phyloP scores from a whole-genome alignment of 306 rosid genomes.

The Castanea sativa region DNA sequence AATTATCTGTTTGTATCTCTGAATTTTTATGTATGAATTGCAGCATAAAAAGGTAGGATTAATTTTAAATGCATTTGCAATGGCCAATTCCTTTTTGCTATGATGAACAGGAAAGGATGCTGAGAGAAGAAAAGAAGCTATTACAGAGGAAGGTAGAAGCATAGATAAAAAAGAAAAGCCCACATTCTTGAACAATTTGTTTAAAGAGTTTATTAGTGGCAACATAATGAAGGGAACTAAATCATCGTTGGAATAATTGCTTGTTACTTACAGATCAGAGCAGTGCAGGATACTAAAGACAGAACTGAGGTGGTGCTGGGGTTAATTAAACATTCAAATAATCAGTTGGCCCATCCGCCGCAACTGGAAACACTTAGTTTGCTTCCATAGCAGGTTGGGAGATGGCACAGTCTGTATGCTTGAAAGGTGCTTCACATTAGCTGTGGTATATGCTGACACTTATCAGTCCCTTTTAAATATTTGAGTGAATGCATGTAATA shows the following conservation, averaged over 20 bases:
- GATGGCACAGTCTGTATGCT: not conserved
- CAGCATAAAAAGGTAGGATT: not conserved
- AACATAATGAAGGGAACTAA: not conserved
- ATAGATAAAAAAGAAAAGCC: not conserved
- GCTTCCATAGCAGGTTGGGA: not conserved
- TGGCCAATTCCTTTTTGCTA: not conserved
- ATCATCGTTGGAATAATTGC: not conserved
- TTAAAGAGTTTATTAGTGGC: not conserved
- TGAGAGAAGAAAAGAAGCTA: conserved; percentile 13
- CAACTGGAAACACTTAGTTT: not conserved
- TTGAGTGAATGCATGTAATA: not conserved
- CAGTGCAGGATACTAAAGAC: not conserved
- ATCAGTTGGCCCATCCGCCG: not conserved
- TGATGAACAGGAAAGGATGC: conserved; percentile 5
- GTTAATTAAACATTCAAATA: too few relatives aligned
- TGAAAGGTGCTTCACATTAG: not conserved
- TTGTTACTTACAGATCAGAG: conserved; percentile 22
- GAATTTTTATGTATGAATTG: not conserved
- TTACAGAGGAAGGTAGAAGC: conserved; percentile 17
- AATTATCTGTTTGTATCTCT: not conserved
- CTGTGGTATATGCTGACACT: not conserved
- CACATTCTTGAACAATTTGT: not conserved
- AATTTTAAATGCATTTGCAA: not conserved
- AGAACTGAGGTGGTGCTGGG: not conserved
- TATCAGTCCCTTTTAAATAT: not conserved